Evolutionary conservation across 179 eudicot genomes (phyloP), one percentile per base, ranked within the genome.

Genomic region (Beta corolliflora): DNA sequence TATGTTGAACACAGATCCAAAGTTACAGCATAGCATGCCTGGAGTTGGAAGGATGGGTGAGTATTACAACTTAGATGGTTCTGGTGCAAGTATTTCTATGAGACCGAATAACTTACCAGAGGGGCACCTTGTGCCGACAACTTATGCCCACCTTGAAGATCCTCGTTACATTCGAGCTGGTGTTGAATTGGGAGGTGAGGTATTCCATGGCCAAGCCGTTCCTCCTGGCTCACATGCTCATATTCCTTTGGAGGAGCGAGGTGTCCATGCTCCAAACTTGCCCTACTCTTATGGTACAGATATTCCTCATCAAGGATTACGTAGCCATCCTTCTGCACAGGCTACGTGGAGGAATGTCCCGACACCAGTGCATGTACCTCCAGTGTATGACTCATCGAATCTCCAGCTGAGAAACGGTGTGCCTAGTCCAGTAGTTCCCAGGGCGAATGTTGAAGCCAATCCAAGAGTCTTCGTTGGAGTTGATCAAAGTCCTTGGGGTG

Each of bases 401-500:
- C 81, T 90, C 83, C 97, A 83, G 77, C 88, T 82, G 70, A 88
- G 88, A 83, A 87, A 87, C 79, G 89, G 90, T 83, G 81, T 83
- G 16, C 81, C 79, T 61, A 84, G 83, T 65, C 79, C 87, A 66
- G 93, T 84, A 76, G 88, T 85, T 82, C 83, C 87, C 46, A 86
- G 91, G 89, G 86, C 83, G 44, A 73, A 89, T 80, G 56, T 79
- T 80, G 97, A 93, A 67, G 84, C 83, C 58, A 90, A 89, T 86
- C 94, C 96, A 15, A 86, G 93, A 78, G 77, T 90, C 54, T 77
- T 73, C 52, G 67, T 86, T 71, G 98, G 96, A 71, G 78, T 76
- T 80, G 94, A 89, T 88, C 94, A 89, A 82, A 90, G 82, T 84
- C 87, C 89, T 80, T 90, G 89, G 92, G 85, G 79, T 65, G 98